Conservation (phyloP, 2,329 filamentous ascomycete species). For the Thielaviopsis punctulata region DNA sequence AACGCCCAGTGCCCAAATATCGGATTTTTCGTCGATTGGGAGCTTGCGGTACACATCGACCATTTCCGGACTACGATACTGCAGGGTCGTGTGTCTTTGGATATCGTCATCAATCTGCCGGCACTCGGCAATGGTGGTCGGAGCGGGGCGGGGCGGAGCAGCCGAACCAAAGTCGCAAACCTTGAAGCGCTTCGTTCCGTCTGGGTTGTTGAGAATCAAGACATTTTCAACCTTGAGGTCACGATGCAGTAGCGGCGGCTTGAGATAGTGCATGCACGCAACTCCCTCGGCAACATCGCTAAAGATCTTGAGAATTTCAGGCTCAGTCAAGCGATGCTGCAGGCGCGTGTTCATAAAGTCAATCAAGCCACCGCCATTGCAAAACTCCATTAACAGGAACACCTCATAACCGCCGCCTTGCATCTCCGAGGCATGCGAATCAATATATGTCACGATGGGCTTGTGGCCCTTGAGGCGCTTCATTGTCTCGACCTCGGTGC, state of each 20-base stretch:
- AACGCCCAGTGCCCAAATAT: conserved; percentile 94
- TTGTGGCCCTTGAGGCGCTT: conserved; percentile 95
- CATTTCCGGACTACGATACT: conserved; percentile 97
- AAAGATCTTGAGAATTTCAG: conserved; percentile 94
- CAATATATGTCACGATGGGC: conserved; percentile 93
- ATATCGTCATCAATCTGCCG: conserved; percentile 91
- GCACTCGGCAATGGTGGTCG: conserved; percentile 74
- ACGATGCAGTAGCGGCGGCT: conserved; percentile 78
- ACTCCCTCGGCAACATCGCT: conserved; percentile 90
- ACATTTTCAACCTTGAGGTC: conserved; percentile 98
- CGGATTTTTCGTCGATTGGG: conserved; percentile 94
- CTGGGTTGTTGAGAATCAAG: conserved; percentile 52
- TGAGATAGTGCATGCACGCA: conserved; percentile 97
- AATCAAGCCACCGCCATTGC: conserved; percentile 83
- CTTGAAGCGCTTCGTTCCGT: conserved; percentile 65
- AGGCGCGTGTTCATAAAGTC: conserved; percentile 99
- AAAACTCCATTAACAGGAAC: conserved; percentile 96
- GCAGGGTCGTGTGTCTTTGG: conserved; percentile 89
- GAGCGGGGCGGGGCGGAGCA: conserved; percentile 66
- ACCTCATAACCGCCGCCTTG: conserved; percentile 92
- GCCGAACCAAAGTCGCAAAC: conserved; percentile 96
- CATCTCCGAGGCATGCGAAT: conserved; percentile 91
- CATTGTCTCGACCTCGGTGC: conserved; percentile 98
- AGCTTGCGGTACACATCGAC: conserved; percentile 93
- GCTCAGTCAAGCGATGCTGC: conserved; percentile 90